Percentiles rank a stretch among this genome's conserved stretches.
These are phyloP conservation scores for Fusarium nurragi DNA, from an alignment of 2,329 filamentous ascomycete species.

Conservation along the genomic window DNA sequence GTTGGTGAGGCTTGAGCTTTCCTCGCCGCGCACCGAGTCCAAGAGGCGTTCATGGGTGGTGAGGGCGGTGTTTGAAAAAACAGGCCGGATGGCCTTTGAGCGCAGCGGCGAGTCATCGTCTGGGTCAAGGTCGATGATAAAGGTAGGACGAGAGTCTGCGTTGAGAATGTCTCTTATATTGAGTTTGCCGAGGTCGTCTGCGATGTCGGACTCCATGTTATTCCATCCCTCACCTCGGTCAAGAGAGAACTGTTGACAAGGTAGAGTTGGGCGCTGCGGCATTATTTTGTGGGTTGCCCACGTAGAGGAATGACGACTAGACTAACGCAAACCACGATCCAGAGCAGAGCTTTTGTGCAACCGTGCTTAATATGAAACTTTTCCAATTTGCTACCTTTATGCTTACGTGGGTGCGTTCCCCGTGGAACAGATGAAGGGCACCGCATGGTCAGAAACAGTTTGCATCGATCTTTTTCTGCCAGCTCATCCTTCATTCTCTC, in stretches of 20 bases:
- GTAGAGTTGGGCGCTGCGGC: background rate
- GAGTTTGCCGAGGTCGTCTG: constrained; percentile 42
- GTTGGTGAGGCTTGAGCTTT: background rate
- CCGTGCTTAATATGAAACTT: background rate
- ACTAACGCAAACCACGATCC: background rate
- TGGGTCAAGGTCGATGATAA: constrained; percentile 52
- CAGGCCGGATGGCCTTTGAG: constrained; percentile 42
- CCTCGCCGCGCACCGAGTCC: constrained; percentile 43
- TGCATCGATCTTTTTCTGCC: background rate
- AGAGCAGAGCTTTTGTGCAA: background rate
- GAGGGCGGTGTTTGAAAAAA: constrained; percentile 51
- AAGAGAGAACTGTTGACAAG: background rate
- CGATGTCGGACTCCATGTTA: constrained; percentile 26
- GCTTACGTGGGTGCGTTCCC: background rate
- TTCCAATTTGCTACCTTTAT: background rate
- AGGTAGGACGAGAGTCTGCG: constrained; percentile 51
- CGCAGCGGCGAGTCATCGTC: constrained; percentile 40
- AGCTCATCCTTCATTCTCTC: background rate
- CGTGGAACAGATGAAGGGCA: background rate
- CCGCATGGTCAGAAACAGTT: no score
- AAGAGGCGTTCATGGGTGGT: constrained; percentile 47
- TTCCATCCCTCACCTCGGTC: background rate
- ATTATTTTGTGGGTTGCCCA: constrained; percentile 12
- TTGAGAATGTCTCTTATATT: constrained; percentile 58
- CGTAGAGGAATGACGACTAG: constrained; percentile 4